A percentile compares a stretch with the other conserved stretches of the same genome.
phyloP scores from a whole-genome alignment of 305 asterid species.

The Fraxinus angustifolia region DNA sequence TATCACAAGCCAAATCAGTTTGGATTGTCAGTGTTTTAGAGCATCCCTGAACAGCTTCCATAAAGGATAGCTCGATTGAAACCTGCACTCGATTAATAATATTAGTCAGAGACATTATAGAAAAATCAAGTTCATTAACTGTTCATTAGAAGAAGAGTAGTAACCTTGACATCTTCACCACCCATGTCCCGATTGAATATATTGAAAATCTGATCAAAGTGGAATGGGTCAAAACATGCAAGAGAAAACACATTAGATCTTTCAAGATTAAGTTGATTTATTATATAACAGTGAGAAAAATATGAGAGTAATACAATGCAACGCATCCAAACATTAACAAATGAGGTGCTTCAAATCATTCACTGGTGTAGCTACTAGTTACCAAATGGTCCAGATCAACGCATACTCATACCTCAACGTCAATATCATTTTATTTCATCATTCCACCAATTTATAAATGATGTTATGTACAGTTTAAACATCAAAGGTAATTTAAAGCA shows the following conservation, averaged over 20 bases:
- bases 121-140: neutral
- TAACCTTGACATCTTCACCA: constrained; percentile 87
- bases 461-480: neutral
- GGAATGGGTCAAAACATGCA: constrained; percentile 23
- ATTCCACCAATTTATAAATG: constrained; percentile 8
- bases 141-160: constrained; percentile 1
- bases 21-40: constrained; percentile 59
- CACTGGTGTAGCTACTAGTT: neutral
- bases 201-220: constrained; percentile 54
- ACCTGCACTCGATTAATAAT: constrained; percentile 41
- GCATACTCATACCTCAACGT: neutral
- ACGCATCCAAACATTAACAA: neutral
- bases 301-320: constrained; percentile 9
- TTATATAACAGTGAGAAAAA: neutral
- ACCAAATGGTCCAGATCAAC: neutral
- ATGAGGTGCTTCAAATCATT: constrained; percentile 14
- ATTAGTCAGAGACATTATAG: constrained; percentile 4
- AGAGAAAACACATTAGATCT: constrained; percentile 27
- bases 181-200: constrained; percentile 61
- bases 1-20: constrained; percentile 69
- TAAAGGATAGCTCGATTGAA: constrained; percentile 73
- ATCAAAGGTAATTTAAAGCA: neutral
- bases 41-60: constrained; percentile 99
- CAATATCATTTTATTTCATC: constrained; percentile 1
- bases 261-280: neutral